phyloP scores from a whole-genome alignment of 2,329 filamentous ascomycete genomes.

The Fusarium bulbicola region DNA sequence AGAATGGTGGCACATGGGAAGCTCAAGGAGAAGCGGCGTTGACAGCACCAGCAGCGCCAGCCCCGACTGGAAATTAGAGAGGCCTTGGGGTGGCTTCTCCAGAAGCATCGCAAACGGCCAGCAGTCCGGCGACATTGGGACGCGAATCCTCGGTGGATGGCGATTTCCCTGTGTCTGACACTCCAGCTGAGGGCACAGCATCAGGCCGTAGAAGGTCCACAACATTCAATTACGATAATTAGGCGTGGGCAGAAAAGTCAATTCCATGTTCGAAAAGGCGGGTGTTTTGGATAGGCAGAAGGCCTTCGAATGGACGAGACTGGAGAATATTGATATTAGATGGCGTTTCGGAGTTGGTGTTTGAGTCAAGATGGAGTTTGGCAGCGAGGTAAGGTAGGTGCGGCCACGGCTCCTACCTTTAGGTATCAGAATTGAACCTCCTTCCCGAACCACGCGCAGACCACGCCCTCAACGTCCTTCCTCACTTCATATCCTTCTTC shows the following conservation, averaged over 20 bases:
- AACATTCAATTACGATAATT: neutral
- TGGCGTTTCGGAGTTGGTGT: slow-evolving; percentile 14
- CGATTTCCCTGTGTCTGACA: neutral
- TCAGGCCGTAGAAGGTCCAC: neutral
- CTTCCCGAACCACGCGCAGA: neutral
- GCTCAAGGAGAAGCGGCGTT: slow-evolving; percentile 29
- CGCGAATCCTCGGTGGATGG: neutral
- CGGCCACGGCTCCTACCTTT: neutral
- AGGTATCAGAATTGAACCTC: neutral
- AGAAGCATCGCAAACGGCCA: neutral
- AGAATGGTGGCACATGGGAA: slow-evolving; percentile 51
- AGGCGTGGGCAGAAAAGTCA: neutral
- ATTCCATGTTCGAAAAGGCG: neutral
- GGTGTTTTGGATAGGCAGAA: neutral
- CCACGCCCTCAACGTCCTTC: neutral
- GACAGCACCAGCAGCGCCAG: neutral
- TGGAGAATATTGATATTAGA: neutral
- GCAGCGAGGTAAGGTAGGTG: neutral
- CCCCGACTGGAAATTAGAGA: slow-evolving; percentile 14
- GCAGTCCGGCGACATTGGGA: neutral
- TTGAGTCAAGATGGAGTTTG: neutral
- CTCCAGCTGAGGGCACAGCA: neutral
- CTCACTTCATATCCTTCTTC: neutral
- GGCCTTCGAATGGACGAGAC: neutral
- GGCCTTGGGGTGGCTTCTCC: neutral